phyloP scores from a whole-genome alignment of 139 green algal genomes.

The Zygnema cylindricum region DNA sequence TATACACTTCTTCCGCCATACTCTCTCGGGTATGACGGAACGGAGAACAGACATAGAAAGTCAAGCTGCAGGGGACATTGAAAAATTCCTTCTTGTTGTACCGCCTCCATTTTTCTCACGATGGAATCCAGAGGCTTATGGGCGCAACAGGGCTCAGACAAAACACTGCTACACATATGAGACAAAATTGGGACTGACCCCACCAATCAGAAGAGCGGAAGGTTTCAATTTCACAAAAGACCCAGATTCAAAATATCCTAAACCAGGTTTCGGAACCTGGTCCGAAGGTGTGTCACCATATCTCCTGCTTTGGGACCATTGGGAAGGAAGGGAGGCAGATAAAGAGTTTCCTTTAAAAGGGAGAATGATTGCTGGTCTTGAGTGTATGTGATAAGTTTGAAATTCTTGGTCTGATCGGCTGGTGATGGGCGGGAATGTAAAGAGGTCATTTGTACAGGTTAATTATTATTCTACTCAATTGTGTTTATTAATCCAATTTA shows the following conservation, averaged over 20 bases:
- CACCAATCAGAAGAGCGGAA: not conserved
- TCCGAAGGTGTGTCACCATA: constrained; percentile 5
- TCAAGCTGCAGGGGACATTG: not conserved
- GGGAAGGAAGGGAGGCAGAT: no score
- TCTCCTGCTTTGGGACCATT: no score
- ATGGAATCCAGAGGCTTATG: not conserved
- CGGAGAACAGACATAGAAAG: not conserved
- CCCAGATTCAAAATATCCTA: constrained; percentile 33
- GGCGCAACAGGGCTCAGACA: not conserved
- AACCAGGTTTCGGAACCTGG: constrained; percentile 16
- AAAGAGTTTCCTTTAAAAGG: no score
- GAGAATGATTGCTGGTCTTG: no score
- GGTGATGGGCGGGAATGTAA: no score
- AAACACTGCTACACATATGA: constrained; percentile 40
- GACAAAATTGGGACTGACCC: not conserved
- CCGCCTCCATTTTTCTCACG: constrained; percentile 25
- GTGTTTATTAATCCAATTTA: no score
- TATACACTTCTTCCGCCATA: constrained; percentile 16
- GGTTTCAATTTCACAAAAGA: constrained; percentile 43
- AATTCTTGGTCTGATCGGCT: no score
- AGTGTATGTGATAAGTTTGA: no score
- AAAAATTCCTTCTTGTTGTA: not conserved
- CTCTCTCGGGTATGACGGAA: constrained; percentile 22
- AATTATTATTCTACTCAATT: no score
- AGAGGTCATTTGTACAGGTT: no score